Conservation (phyloP, 1,284 basidiomycete genomes). For the Trichosporon sp. region DNA sequence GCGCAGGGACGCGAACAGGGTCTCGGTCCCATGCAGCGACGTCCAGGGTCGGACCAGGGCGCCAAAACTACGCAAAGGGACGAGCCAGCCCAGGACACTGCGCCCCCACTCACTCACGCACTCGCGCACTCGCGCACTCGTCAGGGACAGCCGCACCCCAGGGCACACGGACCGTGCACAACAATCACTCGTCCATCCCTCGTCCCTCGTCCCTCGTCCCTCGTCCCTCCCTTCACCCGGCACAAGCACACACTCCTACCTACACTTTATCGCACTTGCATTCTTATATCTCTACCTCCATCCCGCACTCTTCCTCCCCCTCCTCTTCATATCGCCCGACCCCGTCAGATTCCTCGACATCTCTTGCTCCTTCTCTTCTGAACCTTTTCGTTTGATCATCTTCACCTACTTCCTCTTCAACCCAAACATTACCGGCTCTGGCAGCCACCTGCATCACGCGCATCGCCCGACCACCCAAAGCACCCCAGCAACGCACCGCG, state of each 20-base stretch:
- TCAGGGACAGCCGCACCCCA: not conserved
- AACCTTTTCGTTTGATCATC: not conserved
- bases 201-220: not conserved
- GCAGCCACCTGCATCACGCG: not conserved
- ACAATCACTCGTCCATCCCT: not conserved
- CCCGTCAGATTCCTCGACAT: conserved; percentile 7
- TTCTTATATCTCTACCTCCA: not conserved
- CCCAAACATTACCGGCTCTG: not conserved
- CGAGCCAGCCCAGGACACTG: too few species aligned
- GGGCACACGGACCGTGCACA: conserved; percentile 13
- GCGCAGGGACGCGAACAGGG: not conserved
- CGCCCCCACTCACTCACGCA: not conserved
- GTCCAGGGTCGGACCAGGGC: not conserved
- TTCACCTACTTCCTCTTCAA: not conserved
- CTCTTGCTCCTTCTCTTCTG: not conserved
- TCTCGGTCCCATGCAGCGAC: not conserved
- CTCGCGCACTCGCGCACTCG: not conserved
- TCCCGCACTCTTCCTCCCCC: conserved; percentile 1
- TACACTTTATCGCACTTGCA: not conserved
- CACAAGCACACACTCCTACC: not conserved
- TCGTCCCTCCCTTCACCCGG: not conserved
- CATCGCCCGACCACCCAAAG: not conserved
- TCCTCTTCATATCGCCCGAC: conserved; percentile 15
- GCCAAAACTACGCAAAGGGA: not conserved
- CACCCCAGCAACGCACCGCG: not conserved